phyloP scores from a whole-genome alignment of 176 grass and related monocot species.

The Avena insularis region DNA sequence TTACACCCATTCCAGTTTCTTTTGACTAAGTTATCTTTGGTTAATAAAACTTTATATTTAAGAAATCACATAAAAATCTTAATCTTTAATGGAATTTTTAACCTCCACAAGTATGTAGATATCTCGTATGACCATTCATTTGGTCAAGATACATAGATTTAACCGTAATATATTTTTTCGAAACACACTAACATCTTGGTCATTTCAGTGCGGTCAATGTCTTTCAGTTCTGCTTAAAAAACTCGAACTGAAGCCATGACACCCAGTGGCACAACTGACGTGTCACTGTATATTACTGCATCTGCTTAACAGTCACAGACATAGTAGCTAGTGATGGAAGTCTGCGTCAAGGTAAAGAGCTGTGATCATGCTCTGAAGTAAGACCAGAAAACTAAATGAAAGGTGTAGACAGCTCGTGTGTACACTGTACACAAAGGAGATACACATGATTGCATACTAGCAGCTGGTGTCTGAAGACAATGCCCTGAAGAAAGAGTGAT shows the following conservation, averaged over 20 bases:
- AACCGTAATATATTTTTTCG: no score
- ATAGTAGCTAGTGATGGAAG: not conserved
- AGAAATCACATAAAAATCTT: no score
- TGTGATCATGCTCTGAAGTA: not conserved
- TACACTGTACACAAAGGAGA: not conserved
- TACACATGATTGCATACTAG: not conserved
- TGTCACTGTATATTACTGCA: not conserved
- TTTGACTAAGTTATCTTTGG: no score
- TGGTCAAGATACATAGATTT: no score
- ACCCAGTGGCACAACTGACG: not conserved
- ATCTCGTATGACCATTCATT: no score
- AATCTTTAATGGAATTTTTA: no score
- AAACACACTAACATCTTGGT: not conserved
- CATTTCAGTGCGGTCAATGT: no score
- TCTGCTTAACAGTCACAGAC: not conserved
- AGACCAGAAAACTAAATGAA: no score
- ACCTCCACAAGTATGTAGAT: no score
- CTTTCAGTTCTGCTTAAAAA: no score
- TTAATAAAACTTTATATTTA: no score
- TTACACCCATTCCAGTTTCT: no score
- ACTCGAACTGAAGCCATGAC: not conserved
- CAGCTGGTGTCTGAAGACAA: not conserved
- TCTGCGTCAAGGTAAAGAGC: not conserved
- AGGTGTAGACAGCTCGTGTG: not conserved
- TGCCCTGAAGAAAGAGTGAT: not conserved